Conservation (phyloP, 768 basidiomycete genomes). For the Boletus tylopilopsis region DNA sequence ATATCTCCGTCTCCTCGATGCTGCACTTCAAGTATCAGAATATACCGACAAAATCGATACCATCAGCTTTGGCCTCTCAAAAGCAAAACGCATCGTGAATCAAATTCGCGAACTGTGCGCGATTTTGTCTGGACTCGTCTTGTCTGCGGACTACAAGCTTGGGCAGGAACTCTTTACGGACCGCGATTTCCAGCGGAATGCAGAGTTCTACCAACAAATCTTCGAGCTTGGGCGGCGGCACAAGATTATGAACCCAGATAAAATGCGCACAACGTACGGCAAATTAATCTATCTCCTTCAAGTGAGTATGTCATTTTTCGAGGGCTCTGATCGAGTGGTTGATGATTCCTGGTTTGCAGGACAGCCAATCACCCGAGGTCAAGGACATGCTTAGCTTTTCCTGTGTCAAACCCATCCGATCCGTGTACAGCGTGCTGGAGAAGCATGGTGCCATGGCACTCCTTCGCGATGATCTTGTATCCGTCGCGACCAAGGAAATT, state of each 20-base stretch:
- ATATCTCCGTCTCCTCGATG: constrained; percentile 79
- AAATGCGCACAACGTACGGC: constrained; percentile 87
- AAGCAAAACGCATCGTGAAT: constrained; percentile 82
- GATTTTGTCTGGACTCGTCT: constrained; percentile 78
- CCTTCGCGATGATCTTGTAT: constrained; percentile 72
- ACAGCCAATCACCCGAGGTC: constrained; percentile 82
- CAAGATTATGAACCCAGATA: constrained; percentile 92
- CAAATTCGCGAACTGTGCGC: constrained; percentile 87
- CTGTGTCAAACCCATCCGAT: constrained; percentile 74
- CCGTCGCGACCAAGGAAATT: constrained; percentile 79
- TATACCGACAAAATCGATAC: constrained; percentile 92
- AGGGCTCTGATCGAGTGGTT: neutral
- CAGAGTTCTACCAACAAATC: constrained; percentile 72
- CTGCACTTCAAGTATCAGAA: constrained; percentile 79
- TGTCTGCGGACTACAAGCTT: constrained; percentile 82
- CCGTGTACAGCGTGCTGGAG: constrained; percentile 67
- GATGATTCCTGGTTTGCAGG: constrained; percentile 39
- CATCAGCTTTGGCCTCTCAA: constrained; percentile 70
- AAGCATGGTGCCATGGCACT: constrained; percentile 60
- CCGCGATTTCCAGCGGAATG: constrained; percentile 76
- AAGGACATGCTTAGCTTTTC: constrained; percentile 76
- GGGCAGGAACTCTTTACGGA: constrained; percentile 85
- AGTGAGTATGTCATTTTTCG: constrained; percentile 36
- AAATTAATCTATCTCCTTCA: constrained; percentile 82
- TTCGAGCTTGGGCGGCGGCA: constrained; percentile 83